These are phyloP conservation scores for Leucoagaricus sp. DNA, from an alignment of 1,284 basidiomycete genomes.

Conservation along the genomic window DNA sequence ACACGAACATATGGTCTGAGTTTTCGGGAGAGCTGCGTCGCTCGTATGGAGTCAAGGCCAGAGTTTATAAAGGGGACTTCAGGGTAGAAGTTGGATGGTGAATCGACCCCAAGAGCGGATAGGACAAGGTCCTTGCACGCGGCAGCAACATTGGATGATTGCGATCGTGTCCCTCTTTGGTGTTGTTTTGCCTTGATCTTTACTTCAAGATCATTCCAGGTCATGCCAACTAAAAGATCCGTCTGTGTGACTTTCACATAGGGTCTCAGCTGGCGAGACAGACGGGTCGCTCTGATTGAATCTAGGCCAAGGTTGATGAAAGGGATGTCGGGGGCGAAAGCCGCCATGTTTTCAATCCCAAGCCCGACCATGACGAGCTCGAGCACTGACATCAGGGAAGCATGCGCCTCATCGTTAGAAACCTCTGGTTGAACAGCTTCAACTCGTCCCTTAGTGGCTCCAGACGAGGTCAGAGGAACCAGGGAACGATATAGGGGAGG, in stretches of 20 bases:
- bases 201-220: constrained; percentile 18
- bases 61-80: constrained; percentile 42
- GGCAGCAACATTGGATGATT: not conserved
- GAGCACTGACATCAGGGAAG: not conserved
- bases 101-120: constrained; percentile 27
- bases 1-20: constrained; percentile 32
- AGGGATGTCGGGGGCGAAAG: constrained; percentile 36
- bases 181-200: constrained; percentile 11
- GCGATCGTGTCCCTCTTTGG: not conserved
- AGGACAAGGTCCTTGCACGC: not conserved
- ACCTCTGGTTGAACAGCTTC: not conserved
- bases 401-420: not conserved
- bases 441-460: not conserved
- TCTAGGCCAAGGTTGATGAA: constrained; percentile 44
- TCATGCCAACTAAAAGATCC: constrained; percentile 31
- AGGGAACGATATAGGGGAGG: constrained; percentile 5
- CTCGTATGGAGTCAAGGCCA: constrained; percentile 43
- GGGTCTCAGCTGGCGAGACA: constrained; percentile 35
- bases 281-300: constrained; percentile 38
- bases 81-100: constrained; percentile 32
- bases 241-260: constrained; percentile 35
- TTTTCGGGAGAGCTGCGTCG: constrained; percentile 34
- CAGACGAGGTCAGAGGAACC: not conserved
- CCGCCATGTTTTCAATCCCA: not conserved
- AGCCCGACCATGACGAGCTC: not conserved